Base-by-base conservation (phyloP, 108 stramenopile species). In the Stephanodiscus minutulus region DNA sequence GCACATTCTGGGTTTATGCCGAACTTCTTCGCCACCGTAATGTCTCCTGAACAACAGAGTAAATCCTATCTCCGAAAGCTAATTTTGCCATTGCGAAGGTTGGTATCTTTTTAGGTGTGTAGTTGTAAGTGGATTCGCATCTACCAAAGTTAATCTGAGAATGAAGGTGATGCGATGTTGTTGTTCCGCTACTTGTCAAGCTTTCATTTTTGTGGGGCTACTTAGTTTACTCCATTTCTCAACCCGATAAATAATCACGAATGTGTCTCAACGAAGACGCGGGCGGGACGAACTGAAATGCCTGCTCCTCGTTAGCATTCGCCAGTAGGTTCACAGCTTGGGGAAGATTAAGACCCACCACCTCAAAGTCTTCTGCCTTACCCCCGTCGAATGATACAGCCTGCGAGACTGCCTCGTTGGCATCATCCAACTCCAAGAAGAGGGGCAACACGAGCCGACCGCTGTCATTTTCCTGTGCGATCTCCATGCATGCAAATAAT, bases 401-500 rank as follows among this genome's bases (percentile, higher is more conserved):
- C 70, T 84, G 50, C 17, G 64, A 37, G 27, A 89, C 70, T 18
- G 88, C 88, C 21, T 46, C 83, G 22, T 83, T 81, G 0, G 82
- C 84, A 57, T 90, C 89, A 53, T 82, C 73, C 46, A 80, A 43
- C 21, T 58, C 81, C 61, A 90, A 70, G 61, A 90, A 90, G 41
- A 90, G 62, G n/a, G 89, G 89, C 49, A 90, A 68, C 6, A 81
- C 64, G 25, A 85, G 67, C 11, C 39, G 73, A 11, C 85, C 89
- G 66, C 73, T 84, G 44, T 75, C 67, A 28, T 65, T 72, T 64
- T 82, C 81, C 62, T 86, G 80, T 21, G 81, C 73, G 29, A 90
- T 90, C 20, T 87, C 86, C 85, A 90, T 82, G 58, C 89, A 90
- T 15, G 76, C 79, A 71, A 87, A 90, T 33, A 90, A 55, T 10